These are phyloP conservation scores for Candolleomyces aberdarensis DNA, from an alignment of 768 basidiomycete species.

Conservation along the genomic window DNA sequence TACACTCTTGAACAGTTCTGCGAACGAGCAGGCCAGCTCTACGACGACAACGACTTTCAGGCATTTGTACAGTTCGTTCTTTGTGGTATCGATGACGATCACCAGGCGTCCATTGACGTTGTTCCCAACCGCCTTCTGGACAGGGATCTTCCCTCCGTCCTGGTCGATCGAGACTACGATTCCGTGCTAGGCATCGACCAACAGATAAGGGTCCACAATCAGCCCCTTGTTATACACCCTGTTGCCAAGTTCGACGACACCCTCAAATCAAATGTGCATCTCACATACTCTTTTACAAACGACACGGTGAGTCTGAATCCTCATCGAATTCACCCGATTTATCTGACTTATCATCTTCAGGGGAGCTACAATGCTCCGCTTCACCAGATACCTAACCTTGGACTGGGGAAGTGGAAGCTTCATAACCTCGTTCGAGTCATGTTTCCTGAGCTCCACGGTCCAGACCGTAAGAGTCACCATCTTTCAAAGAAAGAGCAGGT, in stretches of 20 bases:
- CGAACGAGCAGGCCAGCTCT: too few relatives aligned
- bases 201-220: too few relatives aligned
- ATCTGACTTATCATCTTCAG: too few relatives aligned
- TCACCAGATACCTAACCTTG: background rate
- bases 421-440: background rate
- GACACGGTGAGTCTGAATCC: too few relatives aligned
- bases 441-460: background rate
- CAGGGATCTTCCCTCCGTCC: background rate
- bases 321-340: too few relatives aligned
- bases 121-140: background rate
- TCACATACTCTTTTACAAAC: too few relatives aligned
- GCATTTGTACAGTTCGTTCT: too few relatives aligned
- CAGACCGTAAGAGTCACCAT: background rate
- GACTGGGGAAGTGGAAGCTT: background rate
- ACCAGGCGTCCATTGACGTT: background rate
- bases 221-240: background rate
- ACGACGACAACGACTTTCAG: too few relatives aligned
- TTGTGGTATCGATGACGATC: too few relatives aligned
- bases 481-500: background rate
- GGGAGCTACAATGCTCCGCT: background rate
- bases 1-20: too few relatives aligned
- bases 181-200: background rate
- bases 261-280: background rate
- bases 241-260: background rate
- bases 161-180: background rate